Percentiles rank a stretch among this genome's conserved stretches.
These are phyloP conservation scores for Microstegium vimineum DNA, from an alignment of 176 grass and related monocot species.

Conservation along the genomic window DNA sequence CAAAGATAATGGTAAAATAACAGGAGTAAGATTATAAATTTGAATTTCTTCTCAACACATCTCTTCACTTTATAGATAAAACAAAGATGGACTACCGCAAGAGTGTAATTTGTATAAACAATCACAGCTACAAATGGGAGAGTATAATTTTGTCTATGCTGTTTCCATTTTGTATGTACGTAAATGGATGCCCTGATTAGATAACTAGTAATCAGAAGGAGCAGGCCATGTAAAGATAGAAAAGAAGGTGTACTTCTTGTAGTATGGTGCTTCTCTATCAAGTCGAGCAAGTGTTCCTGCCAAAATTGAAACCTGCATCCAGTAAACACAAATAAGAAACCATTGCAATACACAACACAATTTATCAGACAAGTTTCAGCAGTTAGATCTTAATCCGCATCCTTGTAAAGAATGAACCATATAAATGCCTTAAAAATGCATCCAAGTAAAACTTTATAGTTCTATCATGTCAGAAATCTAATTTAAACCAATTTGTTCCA, in stretches of 20 bases:
- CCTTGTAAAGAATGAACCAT: neutral
- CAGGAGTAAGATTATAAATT: neutral
- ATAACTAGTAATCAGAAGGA: slow-evolving; percentile 4
- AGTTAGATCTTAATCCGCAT: neutral
- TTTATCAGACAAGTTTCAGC: neutral
- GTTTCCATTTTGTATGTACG: neutral
- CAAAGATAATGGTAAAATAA: neutral
- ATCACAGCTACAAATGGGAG: neutral
- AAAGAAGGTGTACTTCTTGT: slow-evolving; percentile 81
- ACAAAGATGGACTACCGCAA: neutral
- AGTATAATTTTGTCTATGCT: neutral
- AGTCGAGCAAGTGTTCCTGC: slow-evolving; percentile 98
- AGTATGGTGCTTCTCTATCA: slow-evolving; percentile 97
- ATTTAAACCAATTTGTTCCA: slow-evolving; percentile 4
- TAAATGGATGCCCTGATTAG: neutral
- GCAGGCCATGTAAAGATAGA: neutral
- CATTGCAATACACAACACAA: neutral
- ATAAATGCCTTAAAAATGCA: neutral
- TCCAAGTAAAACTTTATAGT: neutral
- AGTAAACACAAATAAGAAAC: slow-evolving; percentile 23
- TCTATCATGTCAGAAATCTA: neutral
- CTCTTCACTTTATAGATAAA: neutral
- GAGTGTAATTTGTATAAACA: neutral
- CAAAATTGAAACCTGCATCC: slow-evolving; percentile 96
- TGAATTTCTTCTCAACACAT: neutral